Evolutionary conservation across 768 basidiomycete genomes (phyloP), one percentile per base, ranked within the genome.

Genomic region (Lactarius hatsudake): DNA sequence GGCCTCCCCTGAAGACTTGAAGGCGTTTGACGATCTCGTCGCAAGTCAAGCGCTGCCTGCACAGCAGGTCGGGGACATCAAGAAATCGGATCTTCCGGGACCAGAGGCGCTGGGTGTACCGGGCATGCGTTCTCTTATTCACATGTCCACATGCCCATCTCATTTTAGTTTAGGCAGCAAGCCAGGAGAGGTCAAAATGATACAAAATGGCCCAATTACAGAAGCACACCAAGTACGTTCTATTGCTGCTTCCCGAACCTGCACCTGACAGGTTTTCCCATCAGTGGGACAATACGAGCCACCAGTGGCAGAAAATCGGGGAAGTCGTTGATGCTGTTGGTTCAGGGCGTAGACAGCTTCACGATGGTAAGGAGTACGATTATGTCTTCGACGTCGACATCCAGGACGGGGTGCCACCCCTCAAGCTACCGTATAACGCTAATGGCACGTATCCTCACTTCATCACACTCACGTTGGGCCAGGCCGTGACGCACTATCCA

Each of bases 301-400:
- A 77, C 20, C 83, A 82, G 30, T 99, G 97, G 97, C 86, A 93
- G 76, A 96, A 96, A 75, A 87, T 98, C 40, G 97, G 97, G 28
- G 91, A 96, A 71, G 96, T 98, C 6, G 94, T 96, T 5, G 97
- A 97, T 74, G 96, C 95, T 23, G 91, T 96, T 61, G 92, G 95
- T 28, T 87, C 89, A 42, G 86, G 87, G n/a, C 83, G 94, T 65
- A 96, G 93, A 77, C 93, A 96, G 77, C 82, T 97, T n/a, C 90
- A 91, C 74, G 78, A 94, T 72, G 97, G 97, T 20, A 89, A 89
- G 74, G 96, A 98, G 78, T 99, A 96, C 74, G 97, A 99, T 78
- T 97, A 97, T 73, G 96, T 99, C n/a, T 98, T 98, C 73, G 96
- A 97, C 74, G 96, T 99, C 42, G 97, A 98, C 73, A 89, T 98